Base-by-base conservation (phyloP, 495 filamentous ascomycete species). In the Aspergillus asperescens region DNA sequence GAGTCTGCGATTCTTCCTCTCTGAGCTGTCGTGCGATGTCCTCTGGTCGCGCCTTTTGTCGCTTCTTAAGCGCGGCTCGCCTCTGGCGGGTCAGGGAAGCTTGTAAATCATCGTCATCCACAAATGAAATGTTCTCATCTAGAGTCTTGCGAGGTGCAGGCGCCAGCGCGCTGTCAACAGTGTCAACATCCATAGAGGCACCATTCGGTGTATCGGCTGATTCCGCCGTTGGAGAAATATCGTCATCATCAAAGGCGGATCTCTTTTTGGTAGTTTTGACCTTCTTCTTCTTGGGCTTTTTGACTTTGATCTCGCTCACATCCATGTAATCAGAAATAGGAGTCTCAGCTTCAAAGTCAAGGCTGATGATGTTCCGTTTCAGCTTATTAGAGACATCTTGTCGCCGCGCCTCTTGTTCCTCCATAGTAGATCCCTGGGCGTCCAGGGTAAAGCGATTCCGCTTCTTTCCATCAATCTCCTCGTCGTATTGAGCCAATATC, bases 221-320 rank as follows among this genome's bases (percentile, higher is more conserved):
- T 25, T 76, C 73, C 2, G 73, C 67, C 0, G 64, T 57, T 0
- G 81, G 73, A 49, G 88, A 78, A n/a, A 84, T 73, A 34, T 86
- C 84, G 34, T 91, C 87, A 18, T 95, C 89, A 32, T 89, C 87
- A 48, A 93, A 87, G 9, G 67, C 68, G 5, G 77, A 74, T 43
- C 80, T 82, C 60, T 85, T 81, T 47, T 87, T 77, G 9, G 87
- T 89, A 34, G 84, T 76, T 60, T 89, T 90, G 7, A 79, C 73
- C 72, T 93, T 95, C 72, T 88, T 93, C 75, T 92, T 96, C 68
- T 94, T 96, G 2, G 89, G 85, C 68, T 96, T 96, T 69, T 85
- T 88, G 52, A 95, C 78, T 66, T 94, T 96, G 59, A 95, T 73
- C 58, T 92, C 86, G 18, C 85, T 86, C 32, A 85, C 66, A 53